A percentile compares a stretch with the other conserved stretches of the same genome.
phyloP scores from a whole-genome alignment of 2,329 filamentous ascomycete species.

The Rosellinia necatrix region DNA sequence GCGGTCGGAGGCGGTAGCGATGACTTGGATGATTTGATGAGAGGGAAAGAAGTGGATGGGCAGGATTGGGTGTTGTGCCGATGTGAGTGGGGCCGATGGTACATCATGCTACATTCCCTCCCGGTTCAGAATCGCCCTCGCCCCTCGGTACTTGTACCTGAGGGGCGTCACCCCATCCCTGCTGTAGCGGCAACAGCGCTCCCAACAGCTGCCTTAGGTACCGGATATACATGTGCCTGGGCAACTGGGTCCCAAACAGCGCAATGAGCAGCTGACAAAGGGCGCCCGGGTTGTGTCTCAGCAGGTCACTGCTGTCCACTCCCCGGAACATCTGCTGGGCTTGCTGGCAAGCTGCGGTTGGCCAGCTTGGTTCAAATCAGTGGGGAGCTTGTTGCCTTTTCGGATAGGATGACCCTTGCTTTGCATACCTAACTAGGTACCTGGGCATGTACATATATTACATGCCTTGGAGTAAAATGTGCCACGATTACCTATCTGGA shows the following conservation, averaged over 20 bases:
- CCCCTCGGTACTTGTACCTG: slow-evolving; percentile 4
- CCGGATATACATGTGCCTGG: background rate
- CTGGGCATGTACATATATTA: too few relatives aligned
- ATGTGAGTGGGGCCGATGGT: slow-evolving; percentile 23
- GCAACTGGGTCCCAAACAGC: background rate
- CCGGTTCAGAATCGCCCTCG: background rate
- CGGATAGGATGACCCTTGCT: background rate
- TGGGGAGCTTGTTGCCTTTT: background rate
- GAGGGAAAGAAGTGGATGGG: slow-evolving; percentile 21
- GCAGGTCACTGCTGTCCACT: background rate
- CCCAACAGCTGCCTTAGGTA: background rate
- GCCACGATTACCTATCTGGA: background rate
- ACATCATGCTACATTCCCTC: background rate
- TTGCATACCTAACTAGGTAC: too few relatives aligned
- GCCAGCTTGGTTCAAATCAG: background rate
- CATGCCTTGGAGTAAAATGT: too few relatives aligned
- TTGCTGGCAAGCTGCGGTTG: slow-evolving; percentile 24
- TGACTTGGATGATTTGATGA: slow-evolving; percentile 27
- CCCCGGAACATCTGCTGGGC: slow-evolving; percentile 1
- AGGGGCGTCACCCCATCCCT: background rate
- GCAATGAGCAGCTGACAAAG: slow-evolving; percentile 9
- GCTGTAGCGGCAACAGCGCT: slow-evolving; percentile 11
- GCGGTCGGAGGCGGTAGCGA: slow-evolving; percentile 19
- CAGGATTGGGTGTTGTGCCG: slow-evolving; percentile 15
- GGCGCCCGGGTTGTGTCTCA: background rate